Evolutionary conservation across 202 grass and related monocot species (phyloP).

Genomic region (Setaria viridis): DNA sequence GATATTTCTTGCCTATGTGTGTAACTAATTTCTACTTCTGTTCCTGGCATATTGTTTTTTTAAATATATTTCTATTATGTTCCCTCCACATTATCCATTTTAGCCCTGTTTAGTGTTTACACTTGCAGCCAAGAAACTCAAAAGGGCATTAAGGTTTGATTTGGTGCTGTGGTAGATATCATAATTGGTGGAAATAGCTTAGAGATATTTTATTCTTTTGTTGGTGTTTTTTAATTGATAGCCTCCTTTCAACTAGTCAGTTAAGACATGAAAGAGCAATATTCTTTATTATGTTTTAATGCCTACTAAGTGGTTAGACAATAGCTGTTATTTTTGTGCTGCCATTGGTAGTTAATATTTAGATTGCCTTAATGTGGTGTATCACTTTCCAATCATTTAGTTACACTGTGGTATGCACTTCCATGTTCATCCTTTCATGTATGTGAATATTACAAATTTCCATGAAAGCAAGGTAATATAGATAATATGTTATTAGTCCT

Average conservation of each 20-base stretch:
- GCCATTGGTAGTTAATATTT: background rate
- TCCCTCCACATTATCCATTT: background rate
- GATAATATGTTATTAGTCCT: background rate
- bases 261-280: background rate
- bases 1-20: background rate
- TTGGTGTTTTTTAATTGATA: background rate
- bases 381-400: slow-evolving; percentile 15
- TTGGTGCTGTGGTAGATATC: background rate
- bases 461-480: background rate
- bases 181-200: background rate
- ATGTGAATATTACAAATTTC: background rate
- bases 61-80: no score
- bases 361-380: background rate
- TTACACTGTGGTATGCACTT: background rate
- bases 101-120: background rate
- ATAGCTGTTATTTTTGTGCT: background rate
- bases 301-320: background rate
- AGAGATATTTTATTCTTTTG: background rate
- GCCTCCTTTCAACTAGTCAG: background rate
- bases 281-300: background rate
- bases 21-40: background rate
- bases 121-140: background rate
- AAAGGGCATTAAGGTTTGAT: background rate
- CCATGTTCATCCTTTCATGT: background rate
- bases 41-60: background rate